Conservation (phyloP, 805 yeast genomes). For the Ogataea paraovalis region DNA sequence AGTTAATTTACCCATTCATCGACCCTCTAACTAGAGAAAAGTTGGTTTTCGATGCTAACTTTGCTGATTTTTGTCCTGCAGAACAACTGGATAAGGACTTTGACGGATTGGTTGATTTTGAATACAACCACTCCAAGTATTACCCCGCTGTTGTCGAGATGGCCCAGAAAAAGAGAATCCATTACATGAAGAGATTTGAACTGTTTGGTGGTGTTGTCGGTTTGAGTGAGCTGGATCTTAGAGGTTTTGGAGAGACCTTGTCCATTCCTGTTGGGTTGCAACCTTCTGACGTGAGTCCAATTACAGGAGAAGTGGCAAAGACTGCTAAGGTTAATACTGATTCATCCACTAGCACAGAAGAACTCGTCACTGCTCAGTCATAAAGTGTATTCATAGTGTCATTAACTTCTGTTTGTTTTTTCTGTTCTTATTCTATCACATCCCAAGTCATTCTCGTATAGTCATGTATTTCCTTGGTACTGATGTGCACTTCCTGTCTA, state of each 20-base stretch:
- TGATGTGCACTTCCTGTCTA: too few species aligned
- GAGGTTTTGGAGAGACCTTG: slow-evolving; percentile 36
- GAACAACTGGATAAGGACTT: slow-evolving; percentile 80
- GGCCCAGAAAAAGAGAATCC: slow-evolving; percentile 53
- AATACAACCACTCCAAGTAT: slow-evolving; percentile 72
- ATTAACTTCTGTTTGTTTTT: too few species aligned
- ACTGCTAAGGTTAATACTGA: slow-evolving; percentile 3
- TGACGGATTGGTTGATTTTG: slow-evolving; percentile 84
- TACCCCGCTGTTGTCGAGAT: slow-evolving; percentile 70
- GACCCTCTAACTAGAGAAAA: slow-evolving; percentile 95
- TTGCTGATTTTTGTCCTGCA: slow-evolving; percentile 72
- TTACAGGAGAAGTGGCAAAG: not conserved
- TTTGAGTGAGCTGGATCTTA: slow-evolving; percentile 74
- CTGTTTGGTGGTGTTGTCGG: slow-evolving; percentile 74
- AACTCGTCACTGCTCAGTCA: not conserved
- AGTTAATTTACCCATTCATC: slow-evolving; percentile 89
- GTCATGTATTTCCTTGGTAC: too few species aligned
- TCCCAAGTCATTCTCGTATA: too few species aligned
- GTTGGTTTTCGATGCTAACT: slow-evolving; percentile 87
- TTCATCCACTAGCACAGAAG: slow-evolving; percentile 8
- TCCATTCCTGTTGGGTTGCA: slow-evolving; percentile 31
- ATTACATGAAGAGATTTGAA: slow-evolving; percentile 64
- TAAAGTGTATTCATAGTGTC: not conserved
- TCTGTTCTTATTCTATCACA: too few species aligned
- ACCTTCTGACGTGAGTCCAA: slow-evolving; percentile 13